Percentiles rank a stretch among this genome's conserved stretches.
Conservation (phyloP, 164 flowering plant genomes). For the Macadamia tetraphylla region DNA sequence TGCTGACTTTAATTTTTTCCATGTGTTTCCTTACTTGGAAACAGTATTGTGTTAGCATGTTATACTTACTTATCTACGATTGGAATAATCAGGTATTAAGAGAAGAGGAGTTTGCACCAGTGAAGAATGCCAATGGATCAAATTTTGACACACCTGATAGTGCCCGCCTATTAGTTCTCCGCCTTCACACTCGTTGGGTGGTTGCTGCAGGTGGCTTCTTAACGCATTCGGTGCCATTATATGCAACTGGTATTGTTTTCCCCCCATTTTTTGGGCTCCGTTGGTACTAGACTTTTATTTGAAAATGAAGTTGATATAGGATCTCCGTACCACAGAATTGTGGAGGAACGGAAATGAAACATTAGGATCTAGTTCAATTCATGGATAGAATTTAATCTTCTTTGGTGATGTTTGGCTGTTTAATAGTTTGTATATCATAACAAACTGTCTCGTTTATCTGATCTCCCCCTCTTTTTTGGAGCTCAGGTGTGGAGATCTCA, state of each 20-base stretch:
- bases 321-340: no score
- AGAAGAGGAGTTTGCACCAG: constrained; percentile 99
- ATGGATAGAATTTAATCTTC: no score
- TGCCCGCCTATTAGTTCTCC: constrained; percentile 84
- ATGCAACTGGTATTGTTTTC: constrained; percentile 60
- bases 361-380: no score
- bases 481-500: constrained; percentile 88
- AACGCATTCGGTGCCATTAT: constrained; percentile 92
- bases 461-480: neutral
- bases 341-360: no score
- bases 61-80: no score
- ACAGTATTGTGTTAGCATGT: no score
- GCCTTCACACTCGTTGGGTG: constrained; percentile 95
- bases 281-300: no score
- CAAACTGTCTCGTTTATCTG: neutral
- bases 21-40: no score
- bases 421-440: no score
- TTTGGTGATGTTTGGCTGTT: no score
- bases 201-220: constrained; percentile 95
- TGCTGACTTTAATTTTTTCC: neutral
- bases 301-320: no score
- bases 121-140: constrained; percentile 90
- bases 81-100: constrained; percentile 46
- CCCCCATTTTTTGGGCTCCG: no score
- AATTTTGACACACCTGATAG: constrained; percentile 90